Conservation (phyloP, 2,329 filamentous ascomycete species). For the Claviceps fusiformis region DNA sequence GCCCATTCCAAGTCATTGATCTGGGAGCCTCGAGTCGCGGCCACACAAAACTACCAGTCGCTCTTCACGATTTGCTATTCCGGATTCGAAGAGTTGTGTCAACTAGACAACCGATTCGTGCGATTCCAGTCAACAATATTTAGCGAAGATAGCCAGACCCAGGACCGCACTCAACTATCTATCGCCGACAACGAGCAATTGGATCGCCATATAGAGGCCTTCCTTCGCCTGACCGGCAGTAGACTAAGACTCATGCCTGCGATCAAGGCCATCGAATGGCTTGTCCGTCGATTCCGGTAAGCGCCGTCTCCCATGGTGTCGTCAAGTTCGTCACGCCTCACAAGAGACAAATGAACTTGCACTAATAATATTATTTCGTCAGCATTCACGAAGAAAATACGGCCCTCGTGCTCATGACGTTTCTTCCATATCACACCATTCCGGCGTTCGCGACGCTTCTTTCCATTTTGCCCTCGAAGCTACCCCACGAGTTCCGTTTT, state of each 20-base stretch:
- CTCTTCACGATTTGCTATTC: constrained; percentile 78
- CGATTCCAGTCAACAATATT: constrained; percentile 70
- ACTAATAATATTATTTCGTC: constrained; percentile 6
- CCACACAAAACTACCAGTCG: constrained; percentile 78
- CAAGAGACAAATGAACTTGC: not conserved
- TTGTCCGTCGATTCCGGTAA: constrained; percentile 79
- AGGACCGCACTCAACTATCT: constrained; percentile 79
- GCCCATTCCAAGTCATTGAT: constrained; percentile 90
- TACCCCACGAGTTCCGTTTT: constrained; percentile 69
- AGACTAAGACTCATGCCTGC: constrained; percentile 73
- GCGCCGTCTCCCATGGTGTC: not conserved
- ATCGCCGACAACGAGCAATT: constrained; percentile 69
- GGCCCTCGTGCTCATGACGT: constrained; percentile 61
- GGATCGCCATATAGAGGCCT: constrained; percentile 63
- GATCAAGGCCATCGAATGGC: constrained; percentile 87
- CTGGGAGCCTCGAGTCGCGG: constrained; percentile 75
- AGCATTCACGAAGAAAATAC: constrained; percentile 91
- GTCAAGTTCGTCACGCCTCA: not conserved
- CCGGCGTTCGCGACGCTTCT: constrained; percentile 76
- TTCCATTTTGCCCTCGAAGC: constrained; percentile 65
- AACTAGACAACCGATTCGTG: constrained; percentile 66
- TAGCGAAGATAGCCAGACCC: constrained; percentile 80
- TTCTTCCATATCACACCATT: constrained; percentile 82
- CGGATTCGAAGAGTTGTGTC: constrained; percentile 83
- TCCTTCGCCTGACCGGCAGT: constrained; percentile 66